These are phyloP conservation scores for Saturnispora hagleri DNA, from an alignment of 805 yeast species.

Conservation along the genomic window DNA sequence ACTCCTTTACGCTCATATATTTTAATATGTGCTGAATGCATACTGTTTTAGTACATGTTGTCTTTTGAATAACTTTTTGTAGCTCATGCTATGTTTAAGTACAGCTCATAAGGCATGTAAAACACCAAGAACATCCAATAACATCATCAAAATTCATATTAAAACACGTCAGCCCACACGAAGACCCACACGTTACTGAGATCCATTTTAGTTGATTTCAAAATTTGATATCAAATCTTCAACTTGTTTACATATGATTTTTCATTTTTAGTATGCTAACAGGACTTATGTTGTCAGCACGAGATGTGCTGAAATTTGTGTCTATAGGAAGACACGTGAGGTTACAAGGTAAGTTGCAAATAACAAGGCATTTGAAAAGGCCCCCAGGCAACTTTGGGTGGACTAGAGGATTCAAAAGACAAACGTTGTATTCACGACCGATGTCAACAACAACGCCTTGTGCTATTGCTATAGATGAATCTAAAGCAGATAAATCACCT, in stretches of 20 bases:
- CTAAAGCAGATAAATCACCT: slow-evolving; percentile 16
- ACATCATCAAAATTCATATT: too few species aligned
- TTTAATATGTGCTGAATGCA: too few species aligned
- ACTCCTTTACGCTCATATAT: too few species aligned
- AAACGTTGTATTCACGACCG: background rate
- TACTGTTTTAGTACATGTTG: too few species aligned
- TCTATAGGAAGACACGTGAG: slow-evolving; percentile 3
- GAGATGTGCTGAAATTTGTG: background rate
- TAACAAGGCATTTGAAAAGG: background rate
- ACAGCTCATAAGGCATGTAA: too few species aligned
- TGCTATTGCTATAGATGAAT: background rate
- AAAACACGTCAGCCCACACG: too few species aligned
- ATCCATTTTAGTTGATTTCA: background rate
- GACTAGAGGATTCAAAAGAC: background rate
- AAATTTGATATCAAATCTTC: background rate
- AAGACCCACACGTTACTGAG: too few species aligned
- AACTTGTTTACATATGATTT: background rate
- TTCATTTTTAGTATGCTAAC: background rate
- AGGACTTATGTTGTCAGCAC: background rate
- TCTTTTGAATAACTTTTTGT: too few species aligned
- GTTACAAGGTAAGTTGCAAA: background rate
- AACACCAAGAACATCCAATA: too few species aligned
- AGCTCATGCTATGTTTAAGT: too few species aligned
- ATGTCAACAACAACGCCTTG: slow-evolving; percentile 3
- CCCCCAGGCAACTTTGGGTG: background rate